Evolutionary conservation across 805 yeast species (phyloP), one percentile per base, ranked within the genome.

Genomic region (Wickerhamomyces strasburgensis): DNA sequence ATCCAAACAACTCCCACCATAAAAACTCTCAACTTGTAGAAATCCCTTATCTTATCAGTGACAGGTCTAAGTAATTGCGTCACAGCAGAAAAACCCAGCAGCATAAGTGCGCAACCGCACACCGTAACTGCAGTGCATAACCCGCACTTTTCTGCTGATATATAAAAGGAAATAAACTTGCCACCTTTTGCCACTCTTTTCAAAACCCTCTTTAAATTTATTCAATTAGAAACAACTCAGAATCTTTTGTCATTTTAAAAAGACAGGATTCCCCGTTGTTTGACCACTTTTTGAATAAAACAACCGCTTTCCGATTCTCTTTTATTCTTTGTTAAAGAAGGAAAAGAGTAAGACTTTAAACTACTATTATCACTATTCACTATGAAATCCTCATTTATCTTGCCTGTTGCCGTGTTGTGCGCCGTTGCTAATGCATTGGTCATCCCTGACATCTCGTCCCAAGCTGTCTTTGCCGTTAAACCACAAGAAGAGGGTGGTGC

Each of bases 381-480:
- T 8, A 21, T 21, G 25, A 21, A 21, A 21, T 8, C 49, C 18
- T 44, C 60, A 5, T 37, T 54, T 31, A 37, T 52, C 16, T 43
- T 64, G 9, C 57, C 67, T 26, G 44, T 58, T 6, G 58, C 67
- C 18, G 65, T 62, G 23, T 47, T 66, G 35, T 61, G 62, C 30
- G 43, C 68, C 19, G 48, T 64, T 6, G 72, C 74, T 19, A 57
- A 64, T 39, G 75, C 75, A n/a, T 65, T 81, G 54, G 80, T 81
- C 41, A 75, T 82, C 46, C 90, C 90, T 24, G 65, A 70, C 33
- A 61, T 71, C 29, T 68, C 62, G 42, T 57, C 63, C 37, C 56
- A 64, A 42, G 65, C 65, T 30, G 66, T 63, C 18, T 64, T 69
- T 38, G 52, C 52, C 11, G 36, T 38, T 25, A 34, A 44, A 25